Base-by-base conservation (phyloP, 2,329 filamentous ascomycete species). In the Hypoxylon sp. region DNA sequence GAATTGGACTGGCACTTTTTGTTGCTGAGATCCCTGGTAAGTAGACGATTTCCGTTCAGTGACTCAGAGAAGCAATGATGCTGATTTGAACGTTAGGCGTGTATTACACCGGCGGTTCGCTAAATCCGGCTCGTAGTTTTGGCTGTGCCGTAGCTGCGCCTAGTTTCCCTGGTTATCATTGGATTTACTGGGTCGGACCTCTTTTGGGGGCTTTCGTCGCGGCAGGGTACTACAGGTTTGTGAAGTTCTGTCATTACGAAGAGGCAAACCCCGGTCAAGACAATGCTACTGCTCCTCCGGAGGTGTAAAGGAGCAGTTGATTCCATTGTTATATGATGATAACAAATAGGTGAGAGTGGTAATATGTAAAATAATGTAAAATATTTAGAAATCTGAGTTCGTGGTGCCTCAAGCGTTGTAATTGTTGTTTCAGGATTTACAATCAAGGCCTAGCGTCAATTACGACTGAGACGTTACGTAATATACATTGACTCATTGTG, bases 1-100 rank as follows among this genome's bases (percentile, higher is more conserved):
- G 88, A 0, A 91, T 93, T 70, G 90, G 90, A 0, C 78, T 92
- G 1, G 81, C 89, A 0, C 82, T 92, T 17, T 92, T 92, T 73
- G 82, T 92, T 27, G 77, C 78, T 0, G 70, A 81, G 72, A 71
- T 82, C 30, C 72, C 78, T 10, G 82, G 81, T 80, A 70, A 60
- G 76, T 65, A 10, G 25, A 55, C 22, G 46, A 50, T 13, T 33
- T 13, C 25, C 25, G 46, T 17, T 7, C 8, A n/a, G 20, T 14
- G 27, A 17, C 6, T 22, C 6, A 6, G 33, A n/a, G 17, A 33
- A 46, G 6, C 27, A 14, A 44, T 57, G 30, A 66, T 20, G 7
- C 30, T 25, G 4, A 14, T 17, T 44, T 17, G 2, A 1, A 25
- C 17, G n/a, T 75, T 71, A 70, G 73, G 78, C n/a, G 73, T 79